Base-by-base conservation (phyloP, 2,329 filamentous ascomycete genomes). In the Arthrinium puccinioides region DNA sequence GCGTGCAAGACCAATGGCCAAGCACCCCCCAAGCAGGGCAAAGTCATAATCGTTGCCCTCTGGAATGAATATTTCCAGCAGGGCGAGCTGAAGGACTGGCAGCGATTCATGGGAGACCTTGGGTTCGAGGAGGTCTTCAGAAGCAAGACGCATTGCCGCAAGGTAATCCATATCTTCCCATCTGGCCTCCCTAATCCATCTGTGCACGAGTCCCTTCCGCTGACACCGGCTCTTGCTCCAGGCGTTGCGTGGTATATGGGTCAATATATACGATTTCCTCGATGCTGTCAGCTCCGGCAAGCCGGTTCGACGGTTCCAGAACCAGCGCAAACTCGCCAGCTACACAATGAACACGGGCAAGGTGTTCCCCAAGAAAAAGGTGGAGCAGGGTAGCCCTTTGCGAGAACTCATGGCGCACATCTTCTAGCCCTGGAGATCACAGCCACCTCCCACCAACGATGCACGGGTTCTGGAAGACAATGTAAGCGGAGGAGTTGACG, bases 241-340 rank as follows among this genome's bases (percentile, higher is more conserved):
- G 69, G 64, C 59, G 4, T 50, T 72, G 2, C 48, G 47, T n/a
- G 44, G 32, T 0, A 52, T 72, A 5, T 61, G 63, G 49, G 59
- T 74, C 40, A 74, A 74, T 40, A 73, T 74, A 25, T 43, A 42
- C 20, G 70, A 75, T 48, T 67, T 75, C 39, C 49, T 75, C 6
- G 44, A 53, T 1, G 61, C 59, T 9, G 37, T 61, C 18, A 38
- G 48, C 6, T 43, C 40, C 10, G 54, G 52, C 1, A 31, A 42
- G 1, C 38, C 32, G 0, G 55, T 66, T 3, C 42, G 13, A 1
- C 52, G 49, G 21, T 72, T 69, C 44, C 6, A 14, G 2, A 64
- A 25, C 38, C 39, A 55, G 15, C 3, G 6, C 0, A 46, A 50
- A 4, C 60, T 75, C 4, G 42, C 55, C 0, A 5, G 34, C 0